Conservation (phyloP, 805 yeast species). For the Grigorovia jiainica region DNA sequence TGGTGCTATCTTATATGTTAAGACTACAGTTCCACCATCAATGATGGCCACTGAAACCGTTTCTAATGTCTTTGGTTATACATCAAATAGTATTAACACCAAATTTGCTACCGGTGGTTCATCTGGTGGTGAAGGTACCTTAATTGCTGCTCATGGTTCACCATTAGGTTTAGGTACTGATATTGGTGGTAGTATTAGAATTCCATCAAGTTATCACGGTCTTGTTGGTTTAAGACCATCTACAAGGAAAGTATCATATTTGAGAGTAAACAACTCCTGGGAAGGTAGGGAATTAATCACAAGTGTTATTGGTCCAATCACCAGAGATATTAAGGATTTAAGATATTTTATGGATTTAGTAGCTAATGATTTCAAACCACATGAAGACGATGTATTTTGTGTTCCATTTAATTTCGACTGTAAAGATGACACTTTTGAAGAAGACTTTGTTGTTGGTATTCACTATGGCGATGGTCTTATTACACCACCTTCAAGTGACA, state of each 20-base stretch:
- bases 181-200: constrained; percentile 55
- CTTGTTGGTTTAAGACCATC: constrained; percentile 20
- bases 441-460: constrained; percentile 9
- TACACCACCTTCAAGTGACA: constrained; percentile 12
- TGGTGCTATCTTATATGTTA: constrained; percentile 51
- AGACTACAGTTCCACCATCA: constrained; percentile 54
- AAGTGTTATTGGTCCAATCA: constrained; percentile 50
- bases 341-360: constrained; percentile 37
- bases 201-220: constrained; percentile 51
- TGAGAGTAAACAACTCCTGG: constrained; percentile 31
- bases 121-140: constrained; percentile 56
- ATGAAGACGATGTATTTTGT: constrained; percentile 8
- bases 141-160: constrained; percentile 44
- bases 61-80: constrained; percentile 44
- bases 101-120: constrained; percentile 49
- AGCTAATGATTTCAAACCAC: constrained; percentile 9
- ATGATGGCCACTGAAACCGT: constrained; percentile 53
- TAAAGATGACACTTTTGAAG: constrained; percentile 1
- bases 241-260: constrained; percentile 16
- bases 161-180: constrained; percentile 53
- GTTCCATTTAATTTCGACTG: constrained; percentile 8
- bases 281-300: constrained; percentile 47
- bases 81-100: constrained; percentile 43
- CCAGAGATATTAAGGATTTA: constrained; percentile 29
- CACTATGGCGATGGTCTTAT: constrained; percentile 14